Evolutionary conservation across 768 basidiomycete species (phyloP).

Genomic region (Lactarius sp.): DNA sequence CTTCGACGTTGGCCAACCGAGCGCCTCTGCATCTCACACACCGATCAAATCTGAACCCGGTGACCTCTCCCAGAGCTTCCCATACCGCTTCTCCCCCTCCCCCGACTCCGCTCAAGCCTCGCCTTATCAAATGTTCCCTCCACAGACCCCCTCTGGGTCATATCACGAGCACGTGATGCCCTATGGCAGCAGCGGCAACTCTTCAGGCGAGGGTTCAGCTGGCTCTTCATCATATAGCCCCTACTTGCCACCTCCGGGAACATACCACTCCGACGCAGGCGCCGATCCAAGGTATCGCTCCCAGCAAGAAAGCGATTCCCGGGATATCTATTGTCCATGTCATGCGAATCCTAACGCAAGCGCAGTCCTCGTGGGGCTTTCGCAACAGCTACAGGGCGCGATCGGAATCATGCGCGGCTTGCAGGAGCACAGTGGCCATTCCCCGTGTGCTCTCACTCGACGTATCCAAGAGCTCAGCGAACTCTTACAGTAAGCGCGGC

Average conservation of each 20-base stretch:
- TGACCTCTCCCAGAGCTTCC: slow-evolving; percentile 23
- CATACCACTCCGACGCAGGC: slow-evolving; percentile 18
- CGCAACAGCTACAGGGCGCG: slow-evolving; percentile 24
- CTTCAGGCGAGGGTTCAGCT: slow-evolving; percentile 22
- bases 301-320: slow-evolving; percentile 13
- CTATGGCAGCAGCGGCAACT: slow-evolving; percentile 11
- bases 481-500: slow-evolving; percentile 20
- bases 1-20: slow-evolving; percentile 27
- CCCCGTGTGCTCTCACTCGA: slow-evolving; percentile 18
- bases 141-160: slow-evolving; percentile 10
- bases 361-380: slow-evolving; percentile 17
- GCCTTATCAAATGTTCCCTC: slow-evolving; percentile 25
- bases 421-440: slow-evolving; percentile 21
- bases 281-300: slow-evolving; percentile 21
- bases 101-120: slow-evolving; percentile 26
- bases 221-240: slow-evolving; percentile 27
- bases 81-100: slow-evolving; percentile 28
- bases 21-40: slow-evolving; percentile 37
- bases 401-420: slow-evolving; percentile 21
- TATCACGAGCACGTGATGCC: slow-evolving; percentile 19
- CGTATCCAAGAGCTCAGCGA: slow-evolving; percentile 26
- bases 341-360: slow-evolving; percentile 23
- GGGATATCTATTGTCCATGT: slow-evolving; percentile 23
- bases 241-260: slow-evolving; percentile 23
- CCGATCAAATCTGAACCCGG: slow-evolving; percentile 44